These are phyloP conservation scores for Dactylellina parvicollis DNA, from an alignment of 2,329 filamentous ascomycete species.

Conservation along the genomic window DNA sequence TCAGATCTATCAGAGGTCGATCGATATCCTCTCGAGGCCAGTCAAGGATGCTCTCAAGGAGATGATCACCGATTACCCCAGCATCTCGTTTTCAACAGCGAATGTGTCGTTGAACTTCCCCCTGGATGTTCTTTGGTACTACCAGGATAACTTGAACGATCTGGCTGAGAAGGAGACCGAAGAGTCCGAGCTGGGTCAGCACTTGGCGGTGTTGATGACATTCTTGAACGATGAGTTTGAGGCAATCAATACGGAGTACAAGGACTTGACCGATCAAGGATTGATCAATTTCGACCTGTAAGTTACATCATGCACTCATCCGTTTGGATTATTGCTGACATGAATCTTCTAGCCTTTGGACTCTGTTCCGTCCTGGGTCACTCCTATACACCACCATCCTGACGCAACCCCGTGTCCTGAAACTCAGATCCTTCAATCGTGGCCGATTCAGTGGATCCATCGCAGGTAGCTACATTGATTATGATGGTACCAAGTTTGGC, in stretches of 20 bases:
- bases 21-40: conserved; percentile 36
- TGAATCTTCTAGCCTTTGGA: conserved; percentile 30
- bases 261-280: conserved; percentile 48
- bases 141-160: conserved; percentile 29
- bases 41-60: conserved; percentile 21
- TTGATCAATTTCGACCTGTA: conserved; percentile 54
- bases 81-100: conserved; percentile 26
- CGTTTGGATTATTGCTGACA: conserved; percentile 1
- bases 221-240: conserved; percentile 53
- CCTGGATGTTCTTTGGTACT: conserved; percentile 39
- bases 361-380: conserved; percentile 34
- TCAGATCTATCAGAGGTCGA: conserved; percentile 6
- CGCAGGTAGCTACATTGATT: conserved; percentile 75
- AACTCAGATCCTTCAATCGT: conserved; percentile 12
- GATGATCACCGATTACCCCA: conserved; percentile 35
- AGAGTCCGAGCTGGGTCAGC: conserved; percentile 13
- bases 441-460: conserved; percentile 1
- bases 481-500: conserved; percentile 86
- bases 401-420: conserved; percentile 25
- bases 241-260: conserved; percentile 40
- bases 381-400: conserved; percentile 38
- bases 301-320: not conserved
- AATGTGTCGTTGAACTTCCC: conserved; percentile 21
- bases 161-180: conserved; percentile 16
- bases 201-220: conserved; percentile 21